Percentiles rank a stretch among this genome's conserved stretches.
Evolutionary conservation across 352 stramenopile species (phyloP).

Genomic region (Globisporangium spinosum): DNA sequence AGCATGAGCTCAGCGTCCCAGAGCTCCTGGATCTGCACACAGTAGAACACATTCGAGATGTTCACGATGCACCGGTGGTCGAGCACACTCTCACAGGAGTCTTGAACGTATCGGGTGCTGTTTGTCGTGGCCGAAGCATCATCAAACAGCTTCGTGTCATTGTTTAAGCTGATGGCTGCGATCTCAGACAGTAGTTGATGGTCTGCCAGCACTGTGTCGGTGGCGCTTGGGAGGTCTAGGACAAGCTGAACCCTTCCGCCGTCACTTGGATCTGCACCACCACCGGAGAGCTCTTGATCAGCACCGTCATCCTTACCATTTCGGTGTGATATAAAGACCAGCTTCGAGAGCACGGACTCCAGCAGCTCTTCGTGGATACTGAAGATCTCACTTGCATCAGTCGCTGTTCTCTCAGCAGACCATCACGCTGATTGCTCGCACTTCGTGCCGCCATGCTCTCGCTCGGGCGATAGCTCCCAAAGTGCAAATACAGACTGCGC

Average conservation of each 20-base stretch:
- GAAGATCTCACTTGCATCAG: slow-evolving; percentile 29
- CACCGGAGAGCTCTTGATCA: background rate
- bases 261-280: background rate
- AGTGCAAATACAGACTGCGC: slow-evolving; percentile 29
- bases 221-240: slow-evolving; percentile 20
- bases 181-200: background rate
- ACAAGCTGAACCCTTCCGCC: slow-evolving; percentile 28
- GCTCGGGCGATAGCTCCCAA: slow-evolving; percentile 52
- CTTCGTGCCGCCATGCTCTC: slow-evolving; percentile 23
- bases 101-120: background rate
- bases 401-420: background rate
- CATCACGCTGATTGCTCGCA: background rate
- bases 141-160: background rate
- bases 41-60: slow-evolving; percentile 50
- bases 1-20: slow-evolving; percentile 67
- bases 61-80: slow-evolving; percentile 52
- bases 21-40: slow-evolving; percentile 50
- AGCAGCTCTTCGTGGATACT: slow-evolving; percentile 55
- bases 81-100: slow-evolving; percentile 28
- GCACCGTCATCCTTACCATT: background rate
- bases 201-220: background rate
- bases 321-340: slow-evolving; percentile 20
- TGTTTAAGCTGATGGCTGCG: background rate
- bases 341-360: slow-evolving; percentile 33
- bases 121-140: background rate